Base-by-base conservation (phyloP, 345 rosid genomes). In the Ceriops tagal region DNA sequence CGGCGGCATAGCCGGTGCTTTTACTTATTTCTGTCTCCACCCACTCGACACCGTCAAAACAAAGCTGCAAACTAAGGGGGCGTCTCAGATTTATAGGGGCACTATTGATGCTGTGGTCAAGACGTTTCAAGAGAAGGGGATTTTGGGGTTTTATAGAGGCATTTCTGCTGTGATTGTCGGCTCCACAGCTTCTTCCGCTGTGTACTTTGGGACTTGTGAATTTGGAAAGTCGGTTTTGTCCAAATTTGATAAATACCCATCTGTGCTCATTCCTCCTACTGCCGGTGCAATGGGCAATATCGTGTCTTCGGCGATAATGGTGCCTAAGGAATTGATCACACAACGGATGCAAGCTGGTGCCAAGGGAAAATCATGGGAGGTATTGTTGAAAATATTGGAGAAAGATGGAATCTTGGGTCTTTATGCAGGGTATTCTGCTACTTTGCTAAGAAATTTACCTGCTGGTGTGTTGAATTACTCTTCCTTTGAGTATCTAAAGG, bases 201-300 rank as follows among this genome's bases (percentile, higher is more conserved):
- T 92, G 46, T 92, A 92, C 49, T 92, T 92, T 61, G 98, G 98
- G 51, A 90, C 98, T 28, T 91, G 98, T 62, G 98, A 93, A 80
- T 91, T 93, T 65, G 97, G 96, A 64, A 93, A 93, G 79, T 93
- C 97, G 22, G 58, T 90, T 65, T 79, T 92, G 72, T 83, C 96
- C 7, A 87, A 84, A 75, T 71, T 85, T 5, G 85, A 77, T 21
- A 80, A 69, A 3, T 89, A 72, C 73, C 98, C 97, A 19, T n/a
- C 90, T 10, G 76, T 93, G 62, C 86, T 93, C 2, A 84, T 91
- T 67, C 98, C 97, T 58, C 98, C 98, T 9, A 89, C 95, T 10
- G 97, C 95, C 11, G 98, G 98, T 15, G 98, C 96, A 1, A 91
- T 93, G 97, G 97, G 98, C 8, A 93, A 91, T 64, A 82, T 93